Evolutionary conservation across 2,329 filamentous ascomycete genomes (phyloP), one percentile per base, ranked within the genome.

Genomic region (Didymella pinodella): DNA sequence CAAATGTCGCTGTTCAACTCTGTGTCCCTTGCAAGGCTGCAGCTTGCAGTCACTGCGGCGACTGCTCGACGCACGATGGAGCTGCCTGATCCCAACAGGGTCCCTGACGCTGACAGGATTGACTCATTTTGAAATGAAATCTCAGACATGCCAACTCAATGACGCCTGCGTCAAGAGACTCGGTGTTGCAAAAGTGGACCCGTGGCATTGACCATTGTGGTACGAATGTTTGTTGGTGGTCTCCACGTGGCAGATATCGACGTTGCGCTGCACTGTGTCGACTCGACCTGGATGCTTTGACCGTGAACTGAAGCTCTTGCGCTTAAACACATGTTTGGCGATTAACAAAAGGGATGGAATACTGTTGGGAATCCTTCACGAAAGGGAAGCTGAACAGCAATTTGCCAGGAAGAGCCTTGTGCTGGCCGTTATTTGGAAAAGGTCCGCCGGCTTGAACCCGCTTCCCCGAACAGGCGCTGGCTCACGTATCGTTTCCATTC

Each of bases 201-300:
- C 41, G 51, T 54, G 51, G 50, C 56, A 59, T 54, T 54, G 50
- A 51, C 46, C 56, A 54, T 20, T 59, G 56, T 59, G 28, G 41
- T 59, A 59, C 56, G 54, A 36, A 47, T 54, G 50, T 50, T 46
- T 48, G 45, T 36, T 50, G 48, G 57, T 32, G 44, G 8, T 45
- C 41, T 54, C 58, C 58, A 57, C 58, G 58, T 61, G 58, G 53
- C 54, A 54, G 32, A 48, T 29, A 48, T 44, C 18, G 34, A 48
- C 48, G 29, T 44, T 52, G 48, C 47, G 41, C 43, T 55, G 57
- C n/a, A 25, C 43, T 52, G 43, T 59, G n/a, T 48, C 28, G 50
- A 50, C 47, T 46, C 29, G 28, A 49, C 34, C 25, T 47, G 40
- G 14, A 20, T n/a, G 12, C 8, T 26, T 5, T 7, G 40, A 25